Base-by-base conservation (phyloP, 805 yeast species). In the Myxozyma kluyveri region DNA sequence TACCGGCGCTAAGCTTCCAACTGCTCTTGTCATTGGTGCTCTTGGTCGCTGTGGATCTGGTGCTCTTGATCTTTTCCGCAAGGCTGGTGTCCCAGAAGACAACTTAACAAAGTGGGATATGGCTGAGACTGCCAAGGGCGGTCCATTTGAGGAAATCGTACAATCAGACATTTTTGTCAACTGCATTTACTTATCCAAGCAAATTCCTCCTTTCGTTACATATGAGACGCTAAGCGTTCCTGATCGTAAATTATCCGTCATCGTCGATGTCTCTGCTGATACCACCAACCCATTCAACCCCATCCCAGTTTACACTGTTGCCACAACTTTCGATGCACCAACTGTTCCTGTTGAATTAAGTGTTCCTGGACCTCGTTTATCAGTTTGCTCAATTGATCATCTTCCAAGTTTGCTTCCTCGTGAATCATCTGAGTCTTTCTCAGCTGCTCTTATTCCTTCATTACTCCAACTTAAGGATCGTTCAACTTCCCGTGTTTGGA, bases 231-330 rank as follows among this genome's bases (percentile, higher is more conserved):
- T 93, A 68, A 86, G 86, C 72, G 69, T 67, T 52, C 72, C 75
- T 40, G 71, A 75, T 59, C 88, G 99, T 81, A 84, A 78, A 60
- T 79, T 93, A 67, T 81, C 91, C 71, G 88, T 95, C 17, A 88
- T 93, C 56, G 97, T 93, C 47, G 99, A 93, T 70, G 99, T 93
- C 52, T 87, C 96, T 47, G 99, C 99, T 50, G 99, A 93, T 73
- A 93, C 98, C 43, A 93, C 99, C 49, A 93, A 93, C 72, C 97
- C 97, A 56, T 91, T 89, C 76, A 93, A 93, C 75, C 99, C 99
- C 52, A 80, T 93, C 54, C 99, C 99, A 56, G 91, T 93, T 49
- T 95, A 93, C 72, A 75, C 81, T 22, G 76, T 88, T 61, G 95
- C 96, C 51, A 91, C 99, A 26, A 89, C 84, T 4, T 93, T 93